Evolutionary conservation across 495 filamentous ascomycete genomes (phyloP).

Genomic region (Lineolata rhizophorae): DNA sequence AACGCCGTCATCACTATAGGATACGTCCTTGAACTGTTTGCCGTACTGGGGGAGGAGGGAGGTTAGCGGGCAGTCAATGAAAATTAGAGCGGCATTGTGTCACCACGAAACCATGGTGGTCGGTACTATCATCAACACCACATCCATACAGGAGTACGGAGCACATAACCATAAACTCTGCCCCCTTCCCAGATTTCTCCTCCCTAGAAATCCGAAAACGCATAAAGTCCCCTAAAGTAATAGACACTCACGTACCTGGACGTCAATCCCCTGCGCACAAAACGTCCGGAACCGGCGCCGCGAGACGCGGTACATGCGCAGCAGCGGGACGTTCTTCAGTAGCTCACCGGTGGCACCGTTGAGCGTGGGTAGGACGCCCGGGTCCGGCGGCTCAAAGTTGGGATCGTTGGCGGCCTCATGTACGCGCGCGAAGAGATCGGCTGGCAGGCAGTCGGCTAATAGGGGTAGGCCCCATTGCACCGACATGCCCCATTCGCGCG

Average conservation of each 20-base stretch:
- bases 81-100: too few species aligned
- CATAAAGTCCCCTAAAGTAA: neutral
- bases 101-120: too few species aligned
- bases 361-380: neutral
- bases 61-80: too few species aligned
- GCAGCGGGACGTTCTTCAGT: slow-evolving; percentile 1
- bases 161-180: too few species aligned
- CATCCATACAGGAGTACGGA: too few species aligned
- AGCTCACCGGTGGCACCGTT: slow-evolving; percentile 2
- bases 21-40: neutral
- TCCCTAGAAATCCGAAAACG: too few species aligned
- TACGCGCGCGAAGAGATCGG: neutral
- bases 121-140: too few species aligned
- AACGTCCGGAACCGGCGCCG: slow-evolving; percentile 1
- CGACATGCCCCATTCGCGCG: slow-evolving; percentile 4
- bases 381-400: slow-evolving; percentile 1
- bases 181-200: too few species aligned
- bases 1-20: neutral
- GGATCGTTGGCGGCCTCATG: slow-evolving; percentile 1
- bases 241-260: neutral
- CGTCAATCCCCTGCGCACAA: slow-evolving; percentile 2
- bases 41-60: neutral
- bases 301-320: slow-evolving; percentile 1
- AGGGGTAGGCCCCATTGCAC: slow-evolving; percentile 1
- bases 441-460: neutral